Percentiles rank a stretch among this genome's conserved stretches.
These are phyloP conservation scores for Xylariaceae sp. DNA, from an alignment of 2,329 filamentous ascomycete genomes.

Conservation along the genomic window DNA sequence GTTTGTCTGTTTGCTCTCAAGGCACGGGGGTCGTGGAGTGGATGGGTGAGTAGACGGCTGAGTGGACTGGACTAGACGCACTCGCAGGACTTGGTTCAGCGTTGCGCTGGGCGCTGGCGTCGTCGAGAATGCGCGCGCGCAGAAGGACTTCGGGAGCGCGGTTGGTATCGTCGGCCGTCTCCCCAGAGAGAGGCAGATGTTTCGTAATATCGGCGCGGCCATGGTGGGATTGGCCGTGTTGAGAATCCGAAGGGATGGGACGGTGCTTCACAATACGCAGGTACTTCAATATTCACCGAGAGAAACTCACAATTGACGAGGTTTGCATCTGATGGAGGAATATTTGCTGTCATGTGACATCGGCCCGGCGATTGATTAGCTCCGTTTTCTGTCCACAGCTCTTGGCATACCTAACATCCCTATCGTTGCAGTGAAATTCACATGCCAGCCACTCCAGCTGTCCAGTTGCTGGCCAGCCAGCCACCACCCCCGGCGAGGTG, in stretches of 20 bases:
- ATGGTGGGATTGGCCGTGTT: slow-evolving; percentile 23
- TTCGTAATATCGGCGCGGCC: slow-evolving; percentile 37
- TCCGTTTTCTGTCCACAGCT: not conserved
- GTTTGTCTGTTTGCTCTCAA: no score
- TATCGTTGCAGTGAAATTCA: slow-evolving; percentile 1
- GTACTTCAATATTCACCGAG: no score
- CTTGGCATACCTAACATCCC: not conserved
- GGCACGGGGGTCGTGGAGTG: not conserved
- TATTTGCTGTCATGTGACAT: slow-evolving; percentile 26
- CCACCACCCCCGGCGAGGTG: no score
- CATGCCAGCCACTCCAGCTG: slow-evolving; percentile 9
- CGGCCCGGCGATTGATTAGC: slow-evolving; percentile 10
- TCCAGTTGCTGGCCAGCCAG: no score
- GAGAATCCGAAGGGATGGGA: not conserved
- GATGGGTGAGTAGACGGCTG: no score
- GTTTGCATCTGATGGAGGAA: slow-evolving; percentile 11
- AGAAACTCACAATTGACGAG: slow-evolving; percentile 8
- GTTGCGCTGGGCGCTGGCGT: slow-evolving; percentile 63
- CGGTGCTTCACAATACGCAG: not conserved
- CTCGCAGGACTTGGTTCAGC: slow-evolving; percentile 71
- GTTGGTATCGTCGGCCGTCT: slow-evolving; percentile 37
- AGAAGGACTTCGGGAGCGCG: slow-evolving; percentile 24
- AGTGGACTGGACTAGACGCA: no score
- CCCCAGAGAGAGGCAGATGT: slow-evolving; percentile 34
- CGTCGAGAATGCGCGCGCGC: slow-evolving; percentile 57